Evolutionary conservation across 371 early-diverging fungal species (phyloP), one percentile per base, ranked within the genome.

Genomic region (Saksenaea oblongispora): DNA sequence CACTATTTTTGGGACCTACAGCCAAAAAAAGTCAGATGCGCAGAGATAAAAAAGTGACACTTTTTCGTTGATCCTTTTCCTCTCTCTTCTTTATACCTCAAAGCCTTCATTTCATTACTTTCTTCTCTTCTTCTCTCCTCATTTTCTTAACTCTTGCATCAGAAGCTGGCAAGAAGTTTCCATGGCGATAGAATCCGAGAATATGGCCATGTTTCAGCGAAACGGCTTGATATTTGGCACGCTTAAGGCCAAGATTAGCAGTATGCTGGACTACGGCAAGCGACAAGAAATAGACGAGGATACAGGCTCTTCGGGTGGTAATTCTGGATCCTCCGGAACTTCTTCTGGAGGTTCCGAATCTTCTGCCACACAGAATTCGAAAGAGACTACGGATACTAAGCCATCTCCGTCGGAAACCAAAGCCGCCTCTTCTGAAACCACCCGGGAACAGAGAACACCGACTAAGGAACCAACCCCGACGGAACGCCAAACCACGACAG

Each of bases 31-130:
- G 51, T 47, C 51, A 47, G 51, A 47, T 47, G 17, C 5, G 22
- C 17, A 22, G 22, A 47, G 51, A 47, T 47, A 47, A 47, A 47
- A 47, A 54, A 26, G 36, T 15, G 34, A 42, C 56, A 53, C 14
- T 36, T 26, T 31, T 53, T 56, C 34, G 34, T 17, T 60, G 7
- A 36, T 36, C 42, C 22, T 57, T 47, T 47, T 44, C 34, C 37
- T 62, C 58, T 56, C 59, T 47, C 35, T 56, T 28, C 56, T 62
- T 31, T 66, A 14, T 34, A 17, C 34, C 51, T 28, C 28, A 53
- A 47, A 35, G 24, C 47, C 17, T 13, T 34, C 26, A 31, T 26
- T 3, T 22, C 26, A n/a, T 18, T 34, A 31, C 15, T 17, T 53
- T 37, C 39, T 11, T 4, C 24, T 31, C 34, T 57, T 31, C 34